Base-by-base conservation (phyloP, 2,329 filamentous ascomycete species). In the Monosporascus sp. region DNA sequence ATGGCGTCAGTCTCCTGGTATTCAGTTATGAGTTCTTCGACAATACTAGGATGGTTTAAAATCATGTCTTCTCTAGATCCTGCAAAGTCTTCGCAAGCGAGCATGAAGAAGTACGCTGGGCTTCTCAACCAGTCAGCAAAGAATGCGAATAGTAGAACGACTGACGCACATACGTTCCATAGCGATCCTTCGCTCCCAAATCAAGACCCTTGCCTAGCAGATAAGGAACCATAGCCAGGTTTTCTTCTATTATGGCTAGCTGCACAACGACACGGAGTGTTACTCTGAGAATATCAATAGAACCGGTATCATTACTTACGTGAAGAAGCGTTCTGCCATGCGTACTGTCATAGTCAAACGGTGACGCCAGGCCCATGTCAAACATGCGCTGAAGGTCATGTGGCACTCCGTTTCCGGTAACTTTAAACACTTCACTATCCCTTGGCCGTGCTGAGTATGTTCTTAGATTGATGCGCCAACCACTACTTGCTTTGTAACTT, bases 321-420 rank as follows among this genome's bases (percentile, higher is more conserved):
- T 55, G 39, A 24, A 58, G 49, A 43, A 58, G 24, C 31, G 48
- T 56, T 6, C 0, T 3, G 7, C 52, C 52, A 3, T 1, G 2
- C 31, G 11, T 1, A 14, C 2, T 0, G 9, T n/a, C n/a, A 7
- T 37, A 24, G n/a, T 55, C 57, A n/a, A 55, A 56, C 3, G 50
- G 53, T n/a, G 57, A 59, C n/a, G 55, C 53, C n/a, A 53, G 22
- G 5, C 53, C 50, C 35, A 47, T 25, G 35, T 58, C 52, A 18
- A 58, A 59, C 11, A 58, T 50, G 38, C 35, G 45, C 22, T 49
- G 53, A 14, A 58, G n/a, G 7, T 58, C 50, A 5, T 46, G 17
- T 5, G 48, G 39, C 14, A 39, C 37, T 37, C 45, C 50, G 0
- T 4, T 1, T 2, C 2, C 3, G 9, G 24, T 11, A 17, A 54